Conservation (phyloP, 257 asterid genomes). For the Thymus quinquecostatus region DNA sequence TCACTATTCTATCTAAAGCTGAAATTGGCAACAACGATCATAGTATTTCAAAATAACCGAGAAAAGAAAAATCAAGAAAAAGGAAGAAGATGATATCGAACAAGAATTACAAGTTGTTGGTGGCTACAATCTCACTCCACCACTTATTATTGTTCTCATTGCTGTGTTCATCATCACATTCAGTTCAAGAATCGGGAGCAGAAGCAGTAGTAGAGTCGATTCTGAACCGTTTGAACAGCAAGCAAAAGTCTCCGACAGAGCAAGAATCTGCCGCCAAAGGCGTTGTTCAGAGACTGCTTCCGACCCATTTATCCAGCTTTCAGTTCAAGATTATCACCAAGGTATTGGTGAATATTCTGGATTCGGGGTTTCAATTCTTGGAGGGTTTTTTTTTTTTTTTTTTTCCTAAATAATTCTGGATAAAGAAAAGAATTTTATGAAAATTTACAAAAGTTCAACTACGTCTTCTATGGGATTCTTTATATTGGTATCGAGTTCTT, state of each 20-base stretch:
- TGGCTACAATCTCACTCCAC: slow-evolving; percentile 34
- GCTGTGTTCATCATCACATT: slow-evolving; percentile 34
- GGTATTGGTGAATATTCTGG: too few relatives aligned
- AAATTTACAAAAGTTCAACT: too few relatives aligned
- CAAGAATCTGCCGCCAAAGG: slow-evolving; percentile 90
- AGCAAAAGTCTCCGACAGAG: slow-evolving; percentile 47
- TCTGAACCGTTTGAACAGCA: slow-evolving; percentile 56
- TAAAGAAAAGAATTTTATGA: too few relatives aligned
- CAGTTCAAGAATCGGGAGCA: slow-evolving; percentile 56
- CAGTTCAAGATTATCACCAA: slow-evolving; percentile 60
- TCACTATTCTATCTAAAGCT: not conserved
- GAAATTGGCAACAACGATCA: slow-evolving; percentile 10
- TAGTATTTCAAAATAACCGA: not conserved
- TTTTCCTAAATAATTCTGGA: too few relatives aligned
- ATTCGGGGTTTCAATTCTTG: too few relatives aligned
- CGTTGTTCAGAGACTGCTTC: slow-evolving; percentile 80
- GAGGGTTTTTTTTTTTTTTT: too few relatives aligned
- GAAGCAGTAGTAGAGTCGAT: slow-evolving; percentile 57
- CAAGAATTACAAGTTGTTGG: slow-evolving; percentile 30
- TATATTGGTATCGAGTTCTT: too few relatives aligned
- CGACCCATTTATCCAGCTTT: slow-evolving; percentile 73
- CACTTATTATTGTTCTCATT: slow-evolving; percentile 25
- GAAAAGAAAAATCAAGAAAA: slow-evolving; percentile 7
- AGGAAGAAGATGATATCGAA: slow-evolving; percentile 30
- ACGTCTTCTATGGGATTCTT: too few relatives aligned